Evolutionary conservation across 495 filamentous ascomycete genomes (phyloP).

Genomic region (Aspergillus ellipticus): DNA sequence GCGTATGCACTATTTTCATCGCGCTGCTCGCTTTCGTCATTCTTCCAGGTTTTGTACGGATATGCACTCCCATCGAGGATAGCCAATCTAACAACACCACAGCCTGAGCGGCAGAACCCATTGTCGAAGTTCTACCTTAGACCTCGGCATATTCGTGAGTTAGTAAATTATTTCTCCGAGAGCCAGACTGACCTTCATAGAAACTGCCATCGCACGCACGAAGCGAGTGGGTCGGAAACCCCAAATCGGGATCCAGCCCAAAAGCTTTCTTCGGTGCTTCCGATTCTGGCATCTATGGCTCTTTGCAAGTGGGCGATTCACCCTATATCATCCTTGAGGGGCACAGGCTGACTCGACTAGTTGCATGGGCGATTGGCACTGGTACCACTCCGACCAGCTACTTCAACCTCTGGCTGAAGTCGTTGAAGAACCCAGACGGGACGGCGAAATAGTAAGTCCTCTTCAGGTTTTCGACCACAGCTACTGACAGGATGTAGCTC

Average conservation of each 20-base stretch:
- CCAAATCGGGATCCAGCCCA: conserved; percentile 9
- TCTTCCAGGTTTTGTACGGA: conserved; percentile 16
- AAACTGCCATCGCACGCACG: conserved; percentile 9
- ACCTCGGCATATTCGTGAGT: conserved; percentile 11
- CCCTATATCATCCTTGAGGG: background rate
- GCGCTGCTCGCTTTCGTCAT: conserved; percentile 13
- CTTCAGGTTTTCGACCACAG: background rate
- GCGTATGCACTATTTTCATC: conserved; percentile 17
- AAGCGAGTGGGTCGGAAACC: conserved; percentile 11
- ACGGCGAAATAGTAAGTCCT: conserved; percentile 11
- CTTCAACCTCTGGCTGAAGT: conserved; percentile 20
- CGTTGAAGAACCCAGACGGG: conserved; percentile 13
- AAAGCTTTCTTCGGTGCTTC: conserved; percentile 13
- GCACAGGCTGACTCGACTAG: background rate
- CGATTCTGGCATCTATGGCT: conserved; percentile 17
- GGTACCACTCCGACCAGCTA: conserved; percentile 12
- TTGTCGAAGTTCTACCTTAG: conserved; percentile 11
- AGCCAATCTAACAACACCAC: background rate
- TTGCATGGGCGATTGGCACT: conserved; percentile 15
- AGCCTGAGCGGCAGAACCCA: conserved; percentile 14
- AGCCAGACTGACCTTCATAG: background rate
- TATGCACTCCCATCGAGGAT: background rate
- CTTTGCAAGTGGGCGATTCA: conserved; percentile 6
- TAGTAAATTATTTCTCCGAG: background rate
- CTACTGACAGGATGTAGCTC: conserved; percentile 3